Percentiles rank a stretch among this genome's conserved stretches.
These are phyloP conservation scores for Candida alai DNA, from an alignment of 805 yeast species.

Conservation along the genomic window DNA sequence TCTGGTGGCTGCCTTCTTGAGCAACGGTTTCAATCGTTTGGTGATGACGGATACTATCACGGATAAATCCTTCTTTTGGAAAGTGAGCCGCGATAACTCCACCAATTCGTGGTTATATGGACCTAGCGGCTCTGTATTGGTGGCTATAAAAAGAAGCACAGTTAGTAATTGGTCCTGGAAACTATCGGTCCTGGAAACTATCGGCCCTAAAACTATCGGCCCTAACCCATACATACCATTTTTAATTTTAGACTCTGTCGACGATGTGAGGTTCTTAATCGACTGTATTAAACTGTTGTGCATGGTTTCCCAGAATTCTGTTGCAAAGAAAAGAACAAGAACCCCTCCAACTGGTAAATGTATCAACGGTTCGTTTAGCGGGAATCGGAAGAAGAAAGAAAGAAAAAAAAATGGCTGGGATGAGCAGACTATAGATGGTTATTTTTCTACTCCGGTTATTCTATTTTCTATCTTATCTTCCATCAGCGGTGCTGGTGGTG, in stretches of 20 bases:
- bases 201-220: neutral
- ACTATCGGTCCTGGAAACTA: neutral
- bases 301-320: no score
- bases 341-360: no score
- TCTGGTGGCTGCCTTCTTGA: neutral
- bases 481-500: no score
- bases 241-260: constrained; percentile 12
- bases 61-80: constrained; percentile 32
- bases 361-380: no score
- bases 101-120: constrained; percentile 55
- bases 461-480: no score
- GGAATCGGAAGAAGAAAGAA: no score
- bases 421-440: no score
- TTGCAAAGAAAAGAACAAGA: no score
- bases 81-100: constrained; percentile 47
- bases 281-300: constrained; percentile 7
- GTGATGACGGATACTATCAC: constrained; percentile 37
- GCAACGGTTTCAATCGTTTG: constrained; percentile 30
- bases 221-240: constrained; percentile 14
- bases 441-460: no score
- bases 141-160: constrained; percentile 29
- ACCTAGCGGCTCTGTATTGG: constrained; percentile 51
- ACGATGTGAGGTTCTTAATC: constrained; percentile 11
- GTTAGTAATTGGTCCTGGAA: neutral
- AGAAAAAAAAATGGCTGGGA: no score